Evolutionary conservation across 768 basidiomycete genomes (phyloP).

Genomic region (Rhodosporidiobolus odoratus): DNA sequence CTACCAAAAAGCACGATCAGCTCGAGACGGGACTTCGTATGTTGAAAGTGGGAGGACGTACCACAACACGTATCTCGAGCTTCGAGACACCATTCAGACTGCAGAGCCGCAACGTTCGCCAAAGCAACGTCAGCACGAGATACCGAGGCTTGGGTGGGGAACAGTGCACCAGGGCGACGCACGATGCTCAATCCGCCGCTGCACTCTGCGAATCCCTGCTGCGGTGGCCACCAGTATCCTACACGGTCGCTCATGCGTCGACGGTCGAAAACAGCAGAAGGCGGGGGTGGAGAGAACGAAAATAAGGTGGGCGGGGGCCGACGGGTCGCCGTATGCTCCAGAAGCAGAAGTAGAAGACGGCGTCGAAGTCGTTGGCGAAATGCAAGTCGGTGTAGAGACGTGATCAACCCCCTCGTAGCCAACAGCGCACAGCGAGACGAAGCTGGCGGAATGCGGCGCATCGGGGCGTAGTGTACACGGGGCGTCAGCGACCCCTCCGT

Average conservation of each 20-base stretch:
- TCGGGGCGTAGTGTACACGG: too few relatives aligned
- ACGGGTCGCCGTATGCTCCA: too few relatives aligned
- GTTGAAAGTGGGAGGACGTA: not conserved
- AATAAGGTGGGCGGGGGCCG: not conserved
- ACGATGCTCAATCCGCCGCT: conserved; percentile 11
- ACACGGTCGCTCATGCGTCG: not conserved
- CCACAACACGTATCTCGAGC: not conserved
- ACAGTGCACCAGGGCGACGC: not conserved
- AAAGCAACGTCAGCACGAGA: too few relatives aligned
- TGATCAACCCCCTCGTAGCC: too few relatives aligned
- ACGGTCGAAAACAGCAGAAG: not conserved
- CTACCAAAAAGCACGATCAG: not conserved
- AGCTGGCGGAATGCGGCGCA: too few relatives aligned
- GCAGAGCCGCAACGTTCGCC: too few relatives aligned
- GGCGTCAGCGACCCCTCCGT: too few relatives aligned
- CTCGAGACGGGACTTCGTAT: not conserved
- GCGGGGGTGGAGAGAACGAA: not conserved
- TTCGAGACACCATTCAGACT: conserved; percentile 2
- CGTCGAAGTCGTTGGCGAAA: too few relatives aligned
- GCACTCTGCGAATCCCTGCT: conserved; percentile 1
- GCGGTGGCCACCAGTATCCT: conserved; percentile 7
- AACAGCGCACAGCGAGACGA: too few relatives aligned
- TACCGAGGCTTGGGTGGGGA: not conserved
- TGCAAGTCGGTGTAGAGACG: too few relatives aligned
- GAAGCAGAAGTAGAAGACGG: too few relatives aligned